Base-by-base conservation (phyloP, 2,329 filamentous ascomycete genomes). In the Aspergillus costaricaensis region DNA sequence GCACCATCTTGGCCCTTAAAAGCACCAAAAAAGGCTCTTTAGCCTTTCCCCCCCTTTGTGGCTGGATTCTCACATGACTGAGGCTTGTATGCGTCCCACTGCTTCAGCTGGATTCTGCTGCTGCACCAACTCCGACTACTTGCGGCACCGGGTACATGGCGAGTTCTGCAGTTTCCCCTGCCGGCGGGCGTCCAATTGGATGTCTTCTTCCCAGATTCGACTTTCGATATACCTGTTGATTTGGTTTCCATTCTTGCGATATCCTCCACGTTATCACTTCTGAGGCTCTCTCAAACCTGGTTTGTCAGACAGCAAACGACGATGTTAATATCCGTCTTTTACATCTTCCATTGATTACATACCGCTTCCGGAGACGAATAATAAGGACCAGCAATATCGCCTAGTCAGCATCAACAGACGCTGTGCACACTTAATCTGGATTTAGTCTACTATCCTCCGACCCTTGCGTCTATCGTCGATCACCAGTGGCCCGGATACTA, bases 71-170 rank as follows among this genome's bases (percentile, higher is more conserved):
- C 56, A 59, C 56, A 56, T 60, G 52, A 60, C 54, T 59, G 52
- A 38, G 57, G 51, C 57, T 59, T 55, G 57, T 51, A 55, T 59
- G 36, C 43, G 58, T 54, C 58, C 58, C 58, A 57, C 60, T 57
- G 41, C 49, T 25, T 48, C 43, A 44, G 30, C 48, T 43, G 56
- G 44, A 52, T 53, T 58, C 55, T 61, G 57, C 32, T 23, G 41
- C 39, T 43, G 47, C 47, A 43, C 43, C 36, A 59, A 48, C 51
- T 51, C 57, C 52, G 52, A 30, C 43, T 55, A 55, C 53, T 49
- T 41, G 15, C 52, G 10, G 47, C 52, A 36, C 30, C 39, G 41
- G 49, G 27, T 63, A 50, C 25, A 48, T 52, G 30, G 47, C 51
- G 53, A 39, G 38, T 58, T 43, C 55, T 60, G 50, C 44, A 60